Conservation (phyloP, 257 asterid species). For the Solanum neorickii region DNA sequence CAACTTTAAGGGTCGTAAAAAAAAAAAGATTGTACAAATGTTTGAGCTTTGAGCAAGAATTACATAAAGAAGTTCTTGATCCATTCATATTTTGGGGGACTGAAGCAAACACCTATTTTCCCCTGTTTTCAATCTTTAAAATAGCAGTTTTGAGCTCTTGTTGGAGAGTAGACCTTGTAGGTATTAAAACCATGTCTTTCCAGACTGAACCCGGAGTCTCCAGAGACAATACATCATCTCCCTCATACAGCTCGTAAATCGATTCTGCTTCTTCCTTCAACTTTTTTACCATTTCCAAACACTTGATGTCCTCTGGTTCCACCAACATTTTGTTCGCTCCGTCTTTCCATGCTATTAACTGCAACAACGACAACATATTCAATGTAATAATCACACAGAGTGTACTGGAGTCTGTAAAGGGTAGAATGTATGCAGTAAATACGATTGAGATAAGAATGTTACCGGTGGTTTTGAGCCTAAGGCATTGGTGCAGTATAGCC, state of each 20-base stretch:
- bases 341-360: slow-evolving; percentile 96
- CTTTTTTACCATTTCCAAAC: slow-evolving; percentile 36
- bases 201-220: slow-evolving; percentile 42
- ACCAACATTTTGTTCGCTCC: slow-evolving; percentile 57
- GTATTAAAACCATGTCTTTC: slow-evolving; percentile 43
- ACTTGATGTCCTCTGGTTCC: slow-evolving; percentile 54
- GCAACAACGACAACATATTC: not conserved
- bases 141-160: slow-evolving; percentile 40
- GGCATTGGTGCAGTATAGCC: slow-evolving; percentile 63
- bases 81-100: not conserved
- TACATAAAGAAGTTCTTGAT: not conserved
- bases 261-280: slow-evolving; percentile 85
- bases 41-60: not conserved
- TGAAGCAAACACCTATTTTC: not conserved
- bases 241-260: slow-evolving; percentile 46
- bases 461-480: slow-evolving; percentile 4
- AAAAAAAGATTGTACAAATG: too few relatives aligned
- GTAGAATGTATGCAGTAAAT: not conserved
- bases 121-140: slow-evolving; percentile 32
- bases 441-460: not conserved
- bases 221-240: slow-evolving; percentile 4
- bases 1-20: fast-evolving
- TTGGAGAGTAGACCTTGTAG: slow-evolving; percentile 42
- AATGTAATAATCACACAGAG: not conserved
- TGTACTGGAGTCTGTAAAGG: not conserved